phyloP scores from a whole-genome alignment of 2,329 filamentous ascomycete species.

The Fusarium pseudoanthophilum region DNA sequence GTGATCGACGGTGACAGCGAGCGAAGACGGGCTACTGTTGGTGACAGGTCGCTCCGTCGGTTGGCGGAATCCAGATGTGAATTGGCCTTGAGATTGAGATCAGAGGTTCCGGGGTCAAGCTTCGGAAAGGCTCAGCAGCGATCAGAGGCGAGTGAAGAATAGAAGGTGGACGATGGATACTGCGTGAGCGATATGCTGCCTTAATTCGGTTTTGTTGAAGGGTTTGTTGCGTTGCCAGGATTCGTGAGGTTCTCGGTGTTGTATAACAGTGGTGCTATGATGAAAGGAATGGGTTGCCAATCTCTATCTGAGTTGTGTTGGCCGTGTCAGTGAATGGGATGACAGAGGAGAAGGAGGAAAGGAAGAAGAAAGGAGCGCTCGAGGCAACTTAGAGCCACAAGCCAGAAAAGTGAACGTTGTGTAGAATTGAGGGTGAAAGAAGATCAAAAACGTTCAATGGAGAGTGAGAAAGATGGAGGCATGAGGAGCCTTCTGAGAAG shows the following conservation, averaged over 20 bases:
- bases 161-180: conserved; percentile 32
- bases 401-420: conserved; percentile 28
- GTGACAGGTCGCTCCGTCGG: neutral
- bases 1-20: neutral
- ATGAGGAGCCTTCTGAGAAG: conserved; percentile 8
- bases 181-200: conserved; percentile 40
- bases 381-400: conserved; percentile 4
- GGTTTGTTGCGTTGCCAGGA: conserved; percentile 18
- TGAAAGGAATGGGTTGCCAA: conserved; percentile 32
- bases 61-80: neutral
- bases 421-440: conserved; percentile 20
- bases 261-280: conserved; percentile 26
- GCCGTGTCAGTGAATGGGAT: conserved; percentile 4
- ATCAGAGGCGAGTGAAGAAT: conserved; percentile 3
- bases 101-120: neutral
- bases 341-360: conserved; percentile 9
- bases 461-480: conserved; percentile 23
- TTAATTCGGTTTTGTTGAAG: conserved; percentile 33
- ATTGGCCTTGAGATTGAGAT: neutral
- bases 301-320: conserved; percentile 10
- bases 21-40: neutral
- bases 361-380: conserved; percentile 28
- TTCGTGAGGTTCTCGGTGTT: conserved; percentile 17
- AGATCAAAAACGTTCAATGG: conserved; percentile 8
- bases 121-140: neutral